Percentiles rank a stretch among this genome's conserved stretches.
Evolutionary conservation across 2,329 filamentous ascomycete genomes (phyloP).

Genomic region (Ilyonectria destructans): DNA sequence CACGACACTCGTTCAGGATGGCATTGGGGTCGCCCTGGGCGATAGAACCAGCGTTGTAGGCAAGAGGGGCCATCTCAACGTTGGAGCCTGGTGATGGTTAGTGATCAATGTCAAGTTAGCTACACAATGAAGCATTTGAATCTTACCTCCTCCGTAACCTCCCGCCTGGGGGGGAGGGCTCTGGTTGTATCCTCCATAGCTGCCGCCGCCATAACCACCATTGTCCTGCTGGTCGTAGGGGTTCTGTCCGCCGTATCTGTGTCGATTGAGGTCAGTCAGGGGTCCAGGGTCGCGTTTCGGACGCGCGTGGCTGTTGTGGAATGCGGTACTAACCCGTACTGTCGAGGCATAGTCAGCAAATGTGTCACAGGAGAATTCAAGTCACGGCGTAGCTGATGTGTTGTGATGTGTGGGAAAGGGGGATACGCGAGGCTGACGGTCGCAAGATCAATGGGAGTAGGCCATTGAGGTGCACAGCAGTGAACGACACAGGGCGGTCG

Average conservation of each 20-base stretch:
- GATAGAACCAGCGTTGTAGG: slow-evolving; percentile 66
- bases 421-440: background rate
- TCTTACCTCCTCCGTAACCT: slow-evolving; percentile 53
- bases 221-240: slow-evolving; percentile 72
- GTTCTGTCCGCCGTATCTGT: slow-evolving; percentile 72
- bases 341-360: slow-evolving; percentile 52
- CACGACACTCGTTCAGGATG: slow-evolving; percentile 88
- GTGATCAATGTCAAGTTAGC: background rate
- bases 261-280: slow-evolving; percentile 51
- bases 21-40: slow-evolving; percentile 76
- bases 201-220: slow-evolving; percentile 37
- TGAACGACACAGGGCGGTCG: slow-evolving; percentile 3
- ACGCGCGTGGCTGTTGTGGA: slow-evolving; percentile 29
- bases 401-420: background rate
- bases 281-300: slow-evolving; percentile 19
- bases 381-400: background rate
- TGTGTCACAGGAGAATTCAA: slow-evolving; percentile 16
- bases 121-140: background rate
- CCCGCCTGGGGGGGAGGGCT: slow-evolving; percentile 37
- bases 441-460: background rate
- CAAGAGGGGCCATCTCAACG: slow-evolving; percentile 81
- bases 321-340: slow-evolving; percentile 69
- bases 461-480: background rate
- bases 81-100: slow-evolving; percentile 52
- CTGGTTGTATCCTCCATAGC: slow-evolving; percentile 53